Evolutionary conservation across 2,329 filamentous ascomycete genomes (phyloP).

Genomic region (Dothideomycetes sp.): DNA sequence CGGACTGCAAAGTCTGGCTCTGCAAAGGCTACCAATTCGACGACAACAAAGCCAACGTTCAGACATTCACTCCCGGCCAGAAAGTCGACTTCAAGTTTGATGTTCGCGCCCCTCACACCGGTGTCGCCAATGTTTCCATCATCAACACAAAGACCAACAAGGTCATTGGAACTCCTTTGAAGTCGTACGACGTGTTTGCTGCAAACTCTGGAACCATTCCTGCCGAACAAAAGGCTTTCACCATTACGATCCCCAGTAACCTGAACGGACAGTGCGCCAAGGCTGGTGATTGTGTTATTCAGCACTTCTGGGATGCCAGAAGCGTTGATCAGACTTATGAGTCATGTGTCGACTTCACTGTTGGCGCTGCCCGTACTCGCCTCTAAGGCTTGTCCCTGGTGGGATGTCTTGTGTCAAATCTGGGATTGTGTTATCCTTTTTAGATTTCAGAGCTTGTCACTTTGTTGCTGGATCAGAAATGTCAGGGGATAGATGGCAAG

Average conservation of each 20-base stretch:
- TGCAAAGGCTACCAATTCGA: conserved; percentile 51
- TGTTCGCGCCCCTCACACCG: conserved; percentile 46
- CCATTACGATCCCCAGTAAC: conserved; percentile 45
- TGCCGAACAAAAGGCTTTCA: conserved; percentile 40
- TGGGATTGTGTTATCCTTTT: too few species aligned
- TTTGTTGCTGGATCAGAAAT: too few species aligned
- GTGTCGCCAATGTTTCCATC: conserved; percentile 50
- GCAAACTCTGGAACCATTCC: conserved; percentile 36
- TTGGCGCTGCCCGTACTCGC: conserved; percentile 30
- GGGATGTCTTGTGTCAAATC: too few species aligned
- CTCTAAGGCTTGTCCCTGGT: too few species aligned
- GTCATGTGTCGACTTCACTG: conserved; percentile 52
- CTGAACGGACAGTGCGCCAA: conserved; percentile 38
- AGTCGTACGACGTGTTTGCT: conserved; percentile 48
- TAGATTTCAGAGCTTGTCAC: too few species aligned
- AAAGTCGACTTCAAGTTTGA: conserved; percentile 37
- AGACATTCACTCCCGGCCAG: conserved; percentile 44
- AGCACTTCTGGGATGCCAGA: conserved; percentile 54
- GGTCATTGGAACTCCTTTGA: conserved; percentile 45
- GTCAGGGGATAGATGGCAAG: too few species aligned
- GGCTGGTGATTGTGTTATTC: conserved; percentile 46
- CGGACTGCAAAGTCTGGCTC: conserved; percentile 43
- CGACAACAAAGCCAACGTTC: conserved; percentile 46
- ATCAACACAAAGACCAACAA: conserved; percentile 45
- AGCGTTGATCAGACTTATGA: conserved; percentile 53